Percentiles rank a stretch among this genome's conserved stretches.
These are phyloP conservation scores for Diplodia seriata DNA, from an alignment of 2,329 filamentous ascomycete species.

Conservation along the genomic window DNA sequence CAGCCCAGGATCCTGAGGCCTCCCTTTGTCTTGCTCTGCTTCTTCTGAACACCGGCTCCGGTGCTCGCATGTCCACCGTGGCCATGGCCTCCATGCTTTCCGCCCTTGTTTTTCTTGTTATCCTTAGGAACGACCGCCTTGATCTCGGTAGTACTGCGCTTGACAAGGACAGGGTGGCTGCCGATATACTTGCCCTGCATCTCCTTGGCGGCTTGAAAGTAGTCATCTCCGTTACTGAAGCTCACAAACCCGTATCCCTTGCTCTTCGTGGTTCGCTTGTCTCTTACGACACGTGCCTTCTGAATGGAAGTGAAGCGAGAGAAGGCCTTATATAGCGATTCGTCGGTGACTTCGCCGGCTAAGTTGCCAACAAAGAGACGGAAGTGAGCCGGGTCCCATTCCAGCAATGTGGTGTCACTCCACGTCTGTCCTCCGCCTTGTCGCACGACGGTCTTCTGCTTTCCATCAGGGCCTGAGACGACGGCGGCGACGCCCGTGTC, in stretches of 20 bases:
- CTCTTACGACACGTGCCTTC: slow-evolving; percentile 90
- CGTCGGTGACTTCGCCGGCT: slow-evolving; percentile 95
- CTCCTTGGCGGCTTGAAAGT: slow-evolving; percentile 93
- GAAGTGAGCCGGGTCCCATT: slow-evolving; percentile 95
- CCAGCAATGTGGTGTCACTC: slow-evolving; percentile 85
- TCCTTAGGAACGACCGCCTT: slow-evolving; percentile 70
- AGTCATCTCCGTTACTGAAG: slow-evolving; percentile 94
- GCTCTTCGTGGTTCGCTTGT: slow-evolving; percentile 95
- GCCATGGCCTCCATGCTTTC: slow-evolving; percentile 41
- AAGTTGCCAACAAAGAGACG: slow-evolving; percentile 96
- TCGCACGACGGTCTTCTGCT: slow-evolving; percentile 85
- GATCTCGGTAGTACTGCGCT: slow-evolving; percentile 91
- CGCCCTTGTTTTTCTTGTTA: slow-evolving; percentile 56
- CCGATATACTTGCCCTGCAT: slow-evolving; percentile 99
- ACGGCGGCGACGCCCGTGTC: slow-evolving; percentile 51
- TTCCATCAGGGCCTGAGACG: slow-evolving; percentile 54
- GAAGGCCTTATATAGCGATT: slow-evolving; percentile 93
- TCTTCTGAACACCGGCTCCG: slow-evolving; percentile 49
- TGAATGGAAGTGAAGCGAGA: slow-evolving; percentile 84
- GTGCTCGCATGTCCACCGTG: slow-evolving; percentile 47
- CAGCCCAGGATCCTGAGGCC: slow-evolving; percentile 48
- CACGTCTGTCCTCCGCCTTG: slow-evolving; percentile 90
- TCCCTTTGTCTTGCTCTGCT: slow-evolving; percentile 49
- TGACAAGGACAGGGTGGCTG: slow-evolving; percentile 87
- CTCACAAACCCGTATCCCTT: slow-evolving; percentile 97